Percentiles rank a stretch among this genome's conserved stretches.
phyloP scores from a whole-genome alignment of 2,329 filamentous ascomycete species.

The Dichotomopilus funicola region DNA sequence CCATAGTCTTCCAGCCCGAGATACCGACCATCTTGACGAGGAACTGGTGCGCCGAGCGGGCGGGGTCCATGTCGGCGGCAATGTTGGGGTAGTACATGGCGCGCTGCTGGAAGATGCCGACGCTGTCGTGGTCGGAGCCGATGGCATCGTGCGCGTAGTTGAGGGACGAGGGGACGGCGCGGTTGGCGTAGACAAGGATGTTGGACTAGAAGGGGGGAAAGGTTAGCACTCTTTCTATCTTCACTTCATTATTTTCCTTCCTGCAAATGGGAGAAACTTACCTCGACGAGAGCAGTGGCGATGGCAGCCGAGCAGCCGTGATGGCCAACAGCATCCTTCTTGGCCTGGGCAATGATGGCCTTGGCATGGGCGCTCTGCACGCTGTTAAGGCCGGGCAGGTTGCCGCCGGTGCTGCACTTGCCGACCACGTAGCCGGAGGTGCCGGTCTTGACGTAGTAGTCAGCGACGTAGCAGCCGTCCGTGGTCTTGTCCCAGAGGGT shows the following conservation, averaged over 20 bases:
- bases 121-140: slow-evolving; percentile 3
- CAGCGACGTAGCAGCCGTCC: slow-evolving; percentile 19
- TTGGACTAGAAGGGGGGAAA: not conserved
- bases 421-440: slow-evolving; percentile 8
- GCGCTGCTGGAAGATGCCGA: slow-evolving; percentile 10
- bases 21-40: slow-evolving; percentile 1
- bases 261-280: not conserved
- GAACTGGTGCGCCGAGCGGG: slow-evolving; percentile 3
- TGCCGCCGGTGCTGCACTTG: slow-evolving; percentile 3
- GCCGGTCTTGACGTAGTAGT: slow-evolving; percentile 20
- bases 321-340: slow-evolving; percentile 2
- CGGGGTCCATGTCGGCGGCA: slow-evolving; percentile 6
- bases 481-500: slow-evolving; percentile 19
- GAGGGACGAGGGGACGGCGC: not conserved
- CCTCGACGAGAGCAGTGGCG: slow-evolving; percentile 4
- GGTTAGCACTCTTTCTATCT: not conserved
- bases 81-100: slow-evolving; percentile 5
- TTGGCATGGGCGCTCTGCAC: not conserved
- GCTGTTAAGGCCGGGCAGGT: slow-evolving; percentile 3
- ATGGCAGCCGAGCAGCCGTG: slow-evolving; percentile 3
- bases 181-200: slow-evolving; percentile 1
- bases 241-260: not conserved
- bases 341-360: slow-evolving; percentile 2
- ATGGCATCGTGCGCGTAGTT: slow-evolving; percentile 1
- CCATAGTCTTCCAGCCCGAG: slow-evolving; percentile 6